Conservation (phyloP, 768 basidiomycete species). For the Mycena chlorophos region DNA sequence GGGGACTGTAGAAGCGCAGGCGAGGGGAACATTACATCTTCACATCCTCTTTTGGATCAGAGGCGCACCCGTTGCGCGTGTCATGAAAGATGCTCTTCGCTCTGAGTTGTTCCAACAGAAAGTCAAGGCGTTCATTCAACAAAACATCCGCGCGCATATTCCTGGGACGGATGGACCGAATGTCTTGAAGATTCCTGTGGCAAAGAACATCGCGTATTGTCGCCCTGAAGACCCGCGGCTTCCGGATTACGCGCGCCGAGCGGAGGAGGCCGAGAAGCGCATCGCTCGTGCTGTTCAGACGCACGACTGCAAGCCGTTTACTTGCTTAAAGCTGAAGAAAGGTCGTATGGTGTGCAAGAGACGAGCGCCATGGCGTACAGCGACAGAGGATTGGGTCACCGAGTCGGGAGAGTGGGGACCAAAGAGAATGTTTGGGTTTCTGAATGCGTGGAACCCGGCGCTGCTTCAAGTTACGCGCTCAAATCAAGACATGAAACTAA, state of each 20-base stretch:
- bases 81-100: conserved; percentile 25
- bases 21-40: conserved; percentile 40
- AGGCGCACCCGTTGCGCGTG: conserved; percentile 26
- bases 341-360: conserved; percentile 34
- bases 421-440: conserved; percentile 16
- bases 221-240: conserved; percentile 34
- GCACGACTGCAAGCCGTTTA: conserved; percentile 31
- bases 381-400: conserved; percentile 26
- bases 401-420: conserved; percentile 32
- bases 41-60: conserved; percentile 42
- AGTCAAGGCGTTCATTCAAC: conserved; percentile 31
- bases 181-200: conserved; percentile 20
- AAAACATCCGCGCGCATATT: conserved; percentile 35
- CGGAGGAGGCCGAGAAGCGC: conserved; percentile 13
- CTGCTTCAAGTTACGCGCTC: conserved; percentile 24
- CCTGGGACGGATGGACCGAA: conserved; percentile 14
- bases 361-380: conserved; percentile 29
- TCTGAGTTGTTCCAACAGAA: conserved; percentile 28
- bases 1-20: conserved; percentile 43
- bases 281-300: conserved; percentile 32
- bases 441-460: conserved; percentile 32
- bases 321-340: conserved; percentile 25
- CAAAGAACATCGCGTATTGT: conserved; percentile 31
- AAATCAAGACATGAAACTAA: conserved; percentile 43
- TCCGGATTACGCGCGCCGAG: conserved; percentile 13